These are phyloP conservation scores for Ensete ventricosum DNA, from an alignment of 176 grass and related monocot genomes.

Conservation along the genomic window DNA sequence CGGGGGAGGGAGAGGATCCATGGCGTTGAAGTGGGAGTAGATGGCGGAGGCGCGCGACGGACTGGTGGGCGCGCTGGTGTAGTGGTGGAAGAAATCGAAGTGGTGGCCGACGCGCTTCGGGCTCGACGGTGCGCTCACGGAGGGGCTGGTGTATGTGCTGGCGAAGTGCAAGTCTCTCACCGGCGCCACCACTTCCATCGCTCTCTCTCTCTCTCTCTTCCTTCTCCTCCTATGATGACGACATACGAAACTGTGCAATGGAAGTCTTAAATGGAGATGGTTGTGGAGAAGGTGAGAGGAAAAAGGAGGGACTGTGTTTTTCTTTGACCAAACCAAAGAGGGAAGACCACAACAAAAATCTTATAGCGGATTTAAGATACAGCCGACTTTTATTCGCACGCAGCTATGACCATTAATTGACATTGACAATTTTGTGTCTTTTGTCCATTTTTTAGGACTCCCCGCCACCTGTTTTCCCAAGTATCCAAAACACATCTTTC, in stretches of 20 bases:
- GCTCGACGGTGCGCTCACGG: conserved; percentile 19
- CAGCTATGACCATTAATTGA: background rate
- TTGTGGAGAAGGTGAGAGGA: background rate
- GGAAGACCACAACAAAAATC: background rate
- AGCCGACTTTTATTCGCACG: background rate
- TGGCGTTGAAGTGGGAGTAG: conserved; percentile 8
- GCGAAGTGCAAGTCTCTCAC: conserved; percentile 9
- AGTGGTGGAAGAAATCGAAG: conserved; percentile 24
- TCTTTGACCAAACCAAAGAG: background rate
- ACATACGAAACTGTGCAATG: too few species aligned
- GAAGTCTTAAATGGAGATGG: background rate
- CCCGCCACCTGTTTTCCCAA: too few species aligned
- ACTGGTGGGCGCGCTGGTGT: conserved; percentile 19
- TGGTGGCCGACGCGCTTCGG: background rate
- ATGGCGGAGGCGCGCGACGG: conserved; percentile 11
- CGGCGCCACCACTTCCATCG: conserved; percentile 9
- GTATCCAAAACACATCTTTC: too few species aligned
- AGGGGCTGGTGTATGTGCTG: conserved; percentile 3
- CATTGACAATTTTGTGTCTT: too few species aligned
- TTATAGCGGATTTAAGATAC: background rate
- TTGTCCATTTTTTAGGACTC: too few species aligned
- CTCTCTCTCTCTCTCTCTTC: background rate
- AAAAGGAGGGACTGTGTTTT: background rate
- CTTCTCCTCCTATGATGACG: too few species aligned
- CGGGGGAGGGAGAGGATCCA: background rate